Base-by-base conservation (phyloP, 1,284 basidiomycete genomes). In the Sanghuangporus sanghuang region DNA sequence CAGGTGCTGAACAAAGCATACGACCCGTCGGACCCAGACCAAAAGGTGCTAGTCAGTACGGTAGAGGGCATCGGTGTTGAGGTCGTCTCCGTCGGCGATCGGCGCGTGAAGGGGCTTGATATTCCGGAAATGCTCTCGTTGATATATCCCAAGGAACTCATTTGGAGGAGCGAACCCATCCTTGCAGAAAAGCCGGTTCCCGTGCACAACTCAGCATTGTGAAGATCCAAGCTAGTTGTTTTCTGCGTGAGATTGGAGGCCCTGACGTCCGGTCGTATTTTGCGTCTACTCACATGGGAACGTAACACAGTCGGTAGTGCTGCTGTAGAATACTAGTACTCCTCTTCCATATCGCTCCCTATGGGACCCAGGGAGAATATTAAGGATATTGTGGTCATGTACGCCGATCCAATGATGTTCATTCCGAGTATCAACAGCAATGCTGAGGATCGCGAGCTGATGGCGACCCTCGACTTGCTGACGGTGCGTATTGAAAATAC, bases 101-200 rank as follows among this genome's bases (percentile, higher is more conserved):
- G 90, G 67, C 93, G 94, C 73, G 85, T 99, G 69, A 98, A 98
- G 75, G 96, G 96, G 16, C 81, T 98, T 42, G 95, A 98, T 76
- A 82, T 92, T 1, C 93, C 93, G 0, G 96, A 98, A 75, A 82
- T 85, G 69, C 80, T 99, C 14, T 92, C 93, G 32, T 76, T 92
- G 27, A 82, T 98, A 55, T 98, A 95, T 73, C 95, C 96, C 0
- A 82, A 78, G 58, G 83, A 85, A 16, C 80, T 99, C 21, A 82
- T 84, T 21, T 90, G 89, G 7, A 87, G 97, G 32, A 81, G 90
- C 65, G 82, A 88, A 64, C 75, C 89, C 42, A 78, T 78, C 23
- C 71, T 76, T 1, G 74, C 78, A 23, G 75, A 78, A 1, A 68
- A 70, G 38, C 75, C 78, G 9, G 76, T 32, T 85, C 83, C 27